A percentile compares a stretch with the other conserved stretches of the same genome.
Conservation (phyloP, 2,329 filamentous ascomycete genomes). For the Penicillium nordicum region DNA sequence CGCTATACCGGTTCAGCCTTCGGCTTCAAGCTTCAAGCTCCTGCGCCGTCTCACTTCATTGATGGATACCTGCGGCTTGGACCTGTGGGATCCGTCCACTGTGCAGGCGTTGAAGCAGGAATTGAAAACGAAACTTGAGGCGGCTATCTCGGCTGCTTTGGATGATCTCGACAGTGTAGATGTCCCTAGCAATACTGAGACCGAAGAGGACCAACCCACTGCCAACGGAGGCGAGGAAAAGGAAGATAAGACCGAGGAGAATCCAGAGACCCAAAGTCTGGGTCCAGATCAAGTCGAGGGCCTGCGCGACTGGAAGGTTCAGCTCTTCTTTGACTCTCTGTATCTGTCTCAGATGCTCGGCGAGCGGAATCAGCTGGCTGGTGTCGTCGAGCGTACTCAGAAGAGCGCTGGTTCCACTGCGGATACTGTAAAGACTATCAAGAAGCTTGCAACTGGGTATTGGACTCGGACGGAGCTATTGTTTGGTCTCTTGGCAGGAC, state of each 20-base stretch:
- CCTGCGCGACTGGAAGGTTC: slow-evolving; percentile 34
- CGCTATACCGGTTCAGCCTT: slow-evolving; percentile 72
- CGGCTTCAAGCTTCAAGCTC: slow-evolving; percentile 69
- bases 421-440: slow-evolving; percentile 52
- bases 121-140: slow-evolving; percentile 50
- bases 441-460: slow-evolving; percentile 67
- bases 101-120: slow-evolving; percentile 61
- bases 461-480: slow-evolving; percentile 78
- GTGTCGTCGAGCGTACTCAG: slow-evolving; percentile 45
- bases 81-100: slow-evolving; percentile 75
- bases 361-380: slow-evolving; percentile 43
- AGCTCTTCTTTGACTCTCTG: slow-evolving; percentile 38
- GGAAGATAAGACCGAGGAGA: background rate
- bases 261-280: background rate
- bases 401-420: slow-evolving; percentile 50
- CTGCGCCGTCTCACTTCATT: slow-evolving; percentile 60
- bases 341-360: slow-evolving; percentile 33
- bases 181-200: background rate
- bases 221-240: slow-evolving; percentile 2
- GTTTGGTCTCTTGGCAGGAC: slow-evolving; percentile 66
- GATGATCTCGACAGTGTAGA: slow-evolving; percentile 18
- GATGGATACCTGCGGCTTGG: slow-evolving; percentile 69
- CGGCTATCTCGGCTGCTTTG: slow-evolving; percentile 20
- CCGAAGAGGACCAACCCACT: background rate
- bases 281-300: slow-evolving; percentile 6